These are phyloP conservation scores for Alternaria sp. DNA, from an alignment of 2,329 filamentous ascomycete species.

Conservation along the genomic window DNA sequence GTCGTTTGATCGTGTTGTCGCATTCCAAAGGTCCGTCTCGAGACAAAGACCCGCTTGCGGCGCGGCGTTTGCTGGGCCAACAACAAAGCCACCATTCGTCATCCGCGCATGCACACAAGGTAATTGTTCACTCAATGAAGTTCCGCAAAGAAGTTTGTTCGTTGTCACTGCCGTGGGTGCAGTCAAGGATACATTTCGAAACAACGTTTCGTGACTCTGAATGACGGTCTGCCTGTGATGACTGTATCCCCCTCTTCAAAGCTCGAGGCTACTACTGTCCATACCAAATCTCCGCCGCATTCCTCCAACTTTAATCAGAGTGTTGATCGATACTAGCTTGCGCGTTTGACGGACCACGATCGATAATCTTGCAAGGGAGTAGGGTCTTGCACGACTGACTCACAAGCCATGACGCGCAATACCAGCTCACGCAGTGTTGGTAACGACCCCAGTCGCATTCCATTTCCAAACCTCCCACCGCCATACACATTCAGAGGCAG, in stretches of 20 bases:
- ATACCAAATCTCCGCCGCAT: not conserved
- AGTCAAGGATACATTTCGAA: constrained; percentile 26
- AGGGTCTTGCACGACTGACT: not conserved
- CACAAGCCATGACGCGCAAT: constrained; percentile 15
- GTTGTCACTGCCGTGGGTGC: constrained; percentile 12
- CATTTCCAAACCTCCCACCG: constrained; percentile 35
- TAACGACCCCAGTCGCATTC: constrained; percentile 24
- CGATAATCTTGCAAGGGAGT: not conserved
- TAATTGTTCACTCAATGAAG: constrained; percentile 14
- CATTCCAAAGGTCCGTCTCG: not conserved
- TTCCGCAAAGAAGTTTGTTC: constrained; percentile 13
- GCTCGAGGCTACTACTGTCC: not conserved
- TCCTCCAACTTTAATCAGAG: not conserved
- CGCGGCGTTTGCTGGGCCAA: constrained; percentile 18
- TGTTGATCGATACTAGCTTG: not conserved
- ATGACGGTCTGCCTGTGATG: constrained; percentile 22
- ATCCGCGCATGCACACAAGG: constrained; percentile 30
- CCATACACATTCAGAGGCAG: constrained; percentile 36
- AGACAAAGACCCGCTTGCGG: constrained; percentile 20
- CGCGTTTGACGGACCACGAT: not conserved
- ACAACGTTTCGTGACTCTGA: constrained; percentile 23
- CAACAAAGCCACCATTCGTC: constrained; percentile 21
- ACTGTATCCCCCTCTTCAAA: constrained; percentile 8
- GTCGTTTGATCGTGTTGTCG: not conserved
- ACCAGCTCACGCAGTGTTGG: constrained; percentile 18